phyloP scores from a whole-genome alignment of 2,329 filamentous ascomycete genomes.

The Pseudodiploospora longispora region DNA sequence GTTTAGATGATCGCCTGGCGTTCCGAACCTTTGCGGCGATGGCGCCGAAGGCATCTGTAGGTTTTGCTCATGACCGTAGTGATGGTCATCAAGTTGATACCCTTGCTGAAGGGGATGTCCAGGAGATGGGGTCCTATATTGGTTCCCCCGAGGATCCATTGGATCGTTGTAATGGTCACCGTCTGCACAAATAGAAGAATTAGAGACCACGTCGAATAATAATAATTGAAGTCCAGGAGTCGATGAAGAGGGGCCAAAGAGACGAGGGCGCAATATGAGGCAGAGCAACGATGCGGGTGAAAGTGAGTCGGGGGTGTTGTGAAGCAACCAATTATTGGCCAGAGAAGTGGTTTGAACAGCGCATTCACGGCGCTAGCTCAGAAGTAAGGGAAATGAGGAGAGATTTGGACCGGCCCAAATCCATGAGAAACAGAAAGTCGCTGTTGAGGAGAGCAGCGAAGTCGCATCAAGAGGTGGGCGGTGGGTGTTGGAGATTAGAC shows the following conservation, averaged over 20 bases:
- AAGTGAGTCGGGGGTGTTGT: not conserved
- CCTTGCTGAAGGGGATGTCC: conserved; percentile 63
- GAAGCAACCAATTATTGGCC: not conserved
- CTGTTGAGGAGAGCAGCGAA: conserved; percentile 3
- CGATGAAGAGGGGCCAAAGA: no score
- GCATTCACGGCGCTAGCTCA: not conserved
- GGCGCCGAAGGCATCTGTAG: conserved; percentile 20
- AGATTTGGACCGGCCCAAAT: conserved; percentile 1
- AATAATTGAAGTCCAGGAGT: no score
- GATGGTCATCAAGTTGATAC: conserved; percentile 77
- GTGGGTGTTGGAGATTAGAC: conserved; percentile 10
- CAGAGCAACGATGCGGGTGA: no score
- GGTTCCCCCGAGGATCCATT: conserved; percentile 44
- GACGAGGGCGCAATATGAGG: no score
- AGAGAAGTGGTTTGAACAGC: not conserved
- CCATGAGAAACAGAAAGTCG: not conserved
- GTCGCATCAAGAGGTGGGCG: conserved; percentile 2
- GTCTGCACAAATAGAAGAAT: conserved; percentile 28
- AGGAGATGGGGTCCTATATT: conserved; percentile 65
- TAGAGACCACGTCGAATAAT: not conserved
- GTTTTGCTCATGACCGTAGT: conserved; percentile 46
- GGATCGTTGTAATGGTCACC: conserved; percentile 53
- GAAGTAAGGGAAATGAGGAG: no score
- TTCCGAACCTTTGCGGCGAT: conserved; percentile 35
- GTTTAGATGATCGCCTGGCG: conserved; percentile 67